phyloP scores from a whole-genome alignment of 345 rosid genomes.

The Heritiera fomes region DNA sequence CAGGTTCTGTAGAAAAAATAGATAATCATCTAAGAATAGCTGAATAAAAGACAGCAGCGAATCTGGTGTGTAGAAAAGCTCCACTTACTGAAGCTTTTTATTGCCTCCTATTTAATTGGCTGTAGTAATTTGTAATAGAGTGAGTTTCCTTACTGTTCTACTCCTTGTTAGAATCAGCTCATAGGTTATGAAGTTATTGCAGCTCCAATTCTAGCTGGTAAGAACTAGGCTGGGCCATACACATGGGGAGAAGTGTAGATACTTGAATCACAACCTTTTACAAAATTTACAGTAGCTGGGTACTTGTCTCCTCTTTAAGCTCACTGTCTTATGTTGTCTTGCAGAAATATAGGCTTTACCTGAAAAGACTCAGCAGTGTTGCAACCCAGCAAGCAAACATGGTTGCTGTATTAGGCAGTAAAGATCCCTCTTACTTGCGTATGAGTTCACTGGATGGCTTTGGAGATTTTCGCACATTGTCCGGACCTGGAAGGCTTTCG shows the following conservation, averaged over 20 bases:
- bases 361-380: constrained; percentile 57
- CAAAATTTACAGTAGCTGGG: neutral
- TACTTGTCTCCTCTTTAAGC: neutral
- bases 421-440: constrained; percentile 54
- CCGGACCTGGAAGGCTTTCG: constrained; percentile 55
- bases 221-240: neutral
- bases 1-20: neutral
- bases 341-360: constrained; percentile 88
- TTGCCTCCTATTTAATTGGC: neutral
- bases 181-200: neutral
- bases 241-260: neutral
- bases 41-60: neutral
- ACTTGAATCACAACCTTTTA: neutral
- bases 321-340: constrained; percentile 16
- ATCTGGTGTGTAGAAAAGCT: neutral
- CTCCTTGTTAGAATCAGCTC: neutral
- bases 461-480: constrained; percentile 51
- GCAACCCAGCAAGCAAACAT: constrained; percentile 56
- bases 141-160: neutral
- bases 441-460: constrained; percentile 56
- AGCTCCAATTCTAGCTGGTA: neutral
- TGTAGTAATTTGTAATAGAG: neutral
- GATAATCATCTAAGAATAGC: neutral
- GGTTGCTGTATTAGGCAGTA: constrained; percentile 54
- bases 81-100: neutral